phyloP scores from a whole-genome alignment of 371 early-diverging fungal genomes.

The Saksenaea oblongispora region DNA sequence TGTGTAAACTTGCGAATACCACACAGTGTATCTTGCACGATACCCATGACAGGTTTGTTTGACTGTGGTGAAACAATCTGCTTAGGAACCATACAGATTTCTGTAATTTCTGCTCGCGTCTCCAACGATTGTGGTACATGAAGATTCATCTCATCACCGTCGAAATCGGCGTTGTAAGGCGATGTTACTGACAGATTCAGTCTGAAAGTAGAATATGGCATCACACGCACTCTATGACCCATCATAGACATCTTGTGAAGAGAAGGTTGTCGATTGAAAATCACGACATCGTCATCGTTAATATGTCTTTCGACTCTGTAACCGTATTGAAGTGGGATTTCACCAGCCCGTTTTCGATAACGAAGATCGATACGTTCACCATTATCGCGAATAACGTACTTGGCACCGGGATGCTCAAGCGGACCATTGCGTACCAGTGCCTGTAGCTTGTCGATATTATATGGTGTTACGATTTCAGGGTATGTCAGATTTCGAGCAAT shows the following conservation, averaged over 20 bases:
- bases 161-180: conserved; percentile 99
- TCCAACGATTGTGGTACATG: conserved; percentile 99
- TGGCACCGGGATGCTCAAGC: conserved; percentile 98
- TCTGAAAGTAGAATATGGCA: conserved; percentile 99
- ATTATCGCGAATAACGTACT: conserved; percentile 96
- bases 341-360: conserved; percentile 87
- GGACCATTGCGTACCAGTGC: conserved; percentile 96
- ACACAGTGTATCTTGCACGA: conserved; percentile 99
- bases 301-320: conserved; percentile 98
- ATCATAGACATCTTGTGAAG: conserved; percentile 99
- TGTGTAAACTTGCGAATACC: conserved; percentile 97
- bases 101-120: conserved; percentile 94
- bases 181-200: conserved; percentile 98
- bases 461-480: conserved; percentile 98
- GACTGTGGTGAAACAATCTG: conserved; percentile 99
- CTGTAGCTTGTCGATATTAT: conserved; percentile 93
- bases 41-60: conserved; percentile 99
- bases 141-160: conserved; percentile 99
- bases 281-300: conserved; percentile 95
- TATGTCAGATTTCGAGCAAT: conserved; percentile 99
- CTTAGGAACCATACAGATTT: conserved; percentile 97
- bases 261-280: conserved; percentile 99
- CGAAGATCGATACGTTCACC: conserved; percentile 97
- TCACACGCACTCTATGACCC: conserved; percentile 98
- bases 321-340: conserved; percentile 91